Conservation (phyloP, 345 rosid species). For the Adansonia digitata region DNA sequence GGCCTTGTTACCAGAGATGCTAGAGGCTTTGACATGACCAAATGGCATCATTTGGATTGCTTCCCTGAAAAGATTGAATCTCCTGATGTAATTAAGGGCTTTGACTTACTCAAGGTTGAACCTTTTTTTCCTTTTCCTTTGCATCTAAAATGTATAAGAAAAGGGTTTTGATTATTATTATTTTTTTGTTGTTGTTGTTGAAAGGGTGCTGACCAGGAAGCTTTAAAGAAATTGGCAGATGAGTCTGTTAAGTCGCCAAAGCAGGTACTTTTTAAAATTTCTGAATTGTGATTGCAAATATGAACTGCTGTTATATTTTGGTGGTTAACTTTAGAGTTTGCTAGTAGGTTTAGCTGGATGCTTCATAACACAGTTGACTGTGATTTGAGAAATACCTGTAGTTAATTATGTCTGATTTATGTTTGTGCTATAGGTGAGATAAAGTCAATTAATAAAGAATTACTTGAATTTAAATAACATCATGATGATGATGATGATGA, state of each 20-base stretch:
- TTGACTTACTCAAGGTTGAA: slow-evolving; percentile 52
- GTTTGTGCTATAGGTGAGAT: background rate
- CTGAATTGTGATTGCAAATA: background rate
- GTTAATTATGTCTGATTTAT: background rate
- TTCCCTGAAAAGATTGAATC: slow-evolving; percentile 37
- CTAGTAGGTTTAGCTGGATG: background rate
- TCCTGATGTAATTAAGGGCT: slow-evolving; percentile 45
- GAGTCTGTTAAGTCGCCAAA: slow-evolving; percentile 27
- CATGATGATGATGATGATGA: too few relatives aligned
- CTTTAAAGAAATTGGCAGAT: slow-evolving; percentile 45
- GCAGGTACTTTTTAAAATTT: slow-evolving; percentile 22
- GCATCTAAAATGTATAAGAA: too few relatives aligned
- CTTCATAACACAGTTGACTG: background rate
- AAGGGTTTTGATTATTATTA: too few relatives aligned
- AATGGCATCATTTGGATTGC: slow-evolving; percentile 78
- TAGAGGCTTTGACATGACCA: slow-evolving; percentile 64
- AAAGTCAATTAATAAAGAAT: background rate
- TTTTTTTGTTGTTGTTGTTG: too few relatives aligned
- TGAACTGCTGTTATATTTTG: background rate
- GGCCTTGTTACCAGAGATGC: slow-evolving; percentile 58
- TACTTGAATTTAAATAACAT: slow-evolving; percentile 5
- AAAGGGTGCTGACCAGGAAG: slow-evolving; percentile 64
- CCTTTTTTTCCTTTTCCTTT: background rate
- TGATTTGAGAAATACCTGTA: background rate
- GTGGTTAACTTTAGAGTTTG: background rate